These are phyloP conservation scores for Colletotrichum salicis DNA, from an alignment of 2,329 filamentous ascomycete genomes.

Conservation along the genomic window DNA sequence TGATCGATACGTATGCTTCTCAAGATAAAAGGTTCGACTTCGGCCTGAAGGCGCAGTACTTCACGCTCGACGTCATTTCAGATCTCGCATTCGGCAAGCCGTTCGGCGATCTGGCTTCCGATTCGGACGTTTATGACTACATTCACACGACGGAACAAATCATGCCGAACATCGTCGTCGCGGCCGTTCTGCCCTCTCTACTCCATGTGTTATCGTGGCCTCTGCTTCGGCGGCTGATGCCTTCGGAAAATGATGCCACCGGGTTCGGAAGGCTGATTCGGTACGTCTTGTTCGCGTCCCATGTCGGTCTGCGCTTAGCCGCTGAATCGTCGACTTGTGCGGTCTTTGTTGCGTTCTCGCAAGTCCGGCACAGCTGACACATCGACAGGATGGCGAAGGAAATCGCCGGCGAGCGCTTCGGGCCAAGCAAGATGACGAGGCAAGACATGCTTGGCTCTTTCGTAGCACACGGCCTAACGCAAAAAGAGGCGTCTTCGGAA, in stretches of 20 bases:
- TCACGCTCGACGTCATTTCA: constrained; percentile 65
- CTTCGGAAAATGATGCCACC: constrained; percentile 49
- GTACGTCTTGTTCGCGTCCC: constrained; percentile 44
- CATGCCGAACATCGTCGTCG: constrained; percentile 57
- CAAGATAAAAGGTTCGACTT: constrained; percentile 58
- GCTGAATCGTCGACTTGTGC: too few relatives aligned
- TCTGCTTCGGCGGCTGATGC: constrained; percentile 52
- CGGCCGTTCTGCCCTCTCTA: constrained; percentile 54
- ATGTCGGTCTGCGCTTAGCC: too few relatives aligned
- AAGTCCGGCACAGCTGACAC: too few relatives aligned
- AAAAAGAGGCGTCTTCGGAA: constrained; percentile 44
- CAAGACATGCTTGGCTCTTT: constrained; percentile 55
- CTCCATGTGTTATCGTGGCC: constrained; percentile 49
- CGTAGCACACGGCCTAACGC: constrained; percentile 49
- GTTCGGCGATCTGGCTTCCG: constrained; percentile 57
- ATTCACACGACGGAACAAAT: constrained; percentile 55
- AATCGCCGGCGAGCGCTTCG: too few relatives aligned
- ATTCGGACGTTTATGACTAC: constrained; percentile 60
- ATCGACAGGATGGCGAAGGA: too few relatives aligned
- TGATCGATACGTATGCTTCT: constrained; percentile 55
- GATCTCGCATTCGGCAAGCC: constrained; percentile 59
- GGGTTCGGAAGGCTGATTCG: constrained; percentile 56
- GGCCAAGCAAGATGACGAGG: neutral
- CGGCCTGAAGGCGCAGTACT: constrained; percentile 58
- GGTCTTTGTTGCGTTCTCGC: too few relatives aligned